Conservation (phyloP, 2,329 filamentous ascomycete genomes). For the Alternaria angustiovoidea region DNA sequence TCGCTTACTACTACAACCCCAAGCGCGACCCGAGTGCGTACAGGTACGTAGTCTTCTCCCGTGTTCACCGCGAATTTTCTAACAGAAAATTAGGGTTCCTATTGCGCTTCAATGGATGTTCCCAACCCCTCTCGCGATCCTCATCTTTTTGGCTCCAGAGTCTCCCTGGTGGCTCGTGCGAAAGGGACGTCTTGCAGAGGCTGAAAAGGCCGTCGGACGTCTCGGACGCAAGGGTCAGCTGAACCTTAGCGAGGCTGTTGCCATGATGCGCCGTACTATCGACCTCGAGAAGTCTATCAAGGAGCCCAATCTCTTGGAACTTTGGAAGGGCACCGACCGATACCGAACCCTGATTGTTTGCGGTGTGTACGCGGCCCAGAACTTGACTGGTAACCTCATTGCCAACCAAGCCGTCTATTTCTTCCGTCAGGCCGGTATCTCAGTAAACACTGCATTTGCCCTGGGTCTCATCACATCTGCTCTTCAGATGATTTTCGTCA, state of each 20-base stretch:
- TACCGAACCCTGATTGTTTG: slow-evolving; percentile 65
- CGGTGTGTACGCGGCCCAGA: slow-evolving; percentile 66
- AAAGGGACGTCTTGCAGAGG: slow-evolving; percentile 52
- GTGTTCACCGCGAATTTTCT: slow-evolving; percentile 7
- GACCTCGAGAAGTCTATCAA: slow-evolving; percentile 62
- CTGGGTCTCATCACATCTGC: slow-evolving; percentile 71
- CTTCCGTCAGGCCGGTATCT: slow-evolving; percentile 69
- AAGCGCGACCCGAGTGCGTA: slow-evolving; percentile 20
- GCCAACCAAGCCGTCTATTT: slow-evolving; percentile 71
- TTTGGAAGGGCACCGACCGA: slow-evolving; percentile 64
- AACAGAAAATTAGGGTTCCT: slow-evolving; percentile 30
- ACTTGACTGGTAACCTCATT: slow-evolving; percentile 69
- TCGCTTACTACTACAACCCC: slow-evolving; percentile 63
- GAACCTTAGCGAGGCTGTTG: slow-evolving; percentile 57
- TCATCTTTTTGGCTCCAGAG: slow-evolving; percentile 61
- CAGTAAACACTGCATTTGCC: slow-evolving; percentile 63
- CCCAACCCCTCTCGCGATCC: slow-evolving; percentile 53
- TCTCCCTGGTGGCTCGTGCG: slow-evolving; percentile 62
- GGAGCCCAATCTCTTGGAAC: slow-evolving; percentile 59
- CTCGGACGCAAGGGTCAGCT: slow-evolving; percentile 57
- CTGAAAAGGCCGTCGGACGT: slow-evolving; percentile 58
- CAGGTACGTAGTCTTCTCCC: slow-evolving; percentile 21
- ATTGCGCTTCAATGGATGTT: slow-evolving; percentile 56
- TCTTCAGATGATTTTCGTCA: slow-evolving; percentile 69
- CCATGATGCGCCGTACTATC: slow-evolving; percentile 67